Percentiles rank a stretch among this genome's conserved stretches.
Evolutionary conservation across 441 rosid genomes (phyloP).

Genomic region (Aquilaria agallochum): DNA sequence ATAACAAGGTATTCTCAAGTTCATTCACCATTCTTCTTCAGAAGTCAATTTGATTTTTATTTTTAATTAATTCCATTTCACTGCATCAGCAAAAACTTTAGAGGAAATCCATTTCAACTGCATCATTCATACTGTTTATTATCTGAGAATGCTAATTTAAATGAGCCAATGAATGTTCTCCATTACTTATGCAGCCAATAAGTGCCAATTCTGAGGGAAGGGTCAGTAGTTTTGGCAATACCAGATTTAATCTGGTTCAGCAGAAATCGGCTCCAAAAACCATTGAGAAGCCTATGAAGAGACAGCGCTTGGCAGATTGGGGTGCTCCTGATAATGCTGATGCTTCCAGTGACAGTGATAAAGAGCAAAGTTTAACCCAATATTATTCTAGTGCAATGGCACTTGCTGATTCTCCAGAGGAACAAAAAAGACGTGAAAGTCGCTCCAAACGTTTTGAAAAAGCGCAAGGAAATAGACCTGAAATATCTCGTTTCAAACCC

Average conservation of each 20-base stretch:
- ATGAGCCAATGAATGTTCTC: slow-evolving; percentile 11
- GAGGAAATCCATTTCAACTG: too few relatives aligned
- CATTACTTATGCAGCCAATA: slow-evolving; percentile 34
- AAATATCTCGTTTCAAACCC: slow-evolving; percentile 46
- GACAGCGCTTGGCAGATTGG: slow-evolving; percentile 60
- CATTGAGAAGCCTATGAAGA: slow-evolving; percentile 72
- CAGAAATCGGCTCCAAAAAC: slow-evolving; percentile 49
- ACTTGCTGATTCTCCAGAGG: slow-evolving; percentile 75
- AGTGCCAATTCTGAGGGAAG: slow-evolving; percentile 44
- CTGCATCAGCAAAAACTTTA: too few relatives aligned
- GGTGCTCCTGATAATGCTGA: slow-evolving; percentile 56
- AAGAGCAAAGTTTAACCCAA: slow-evolving; percentile 65
- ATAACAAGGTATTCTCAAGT: slow-evolving; percentile 51
- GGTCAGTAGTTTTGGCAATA: slow-evolving; percentile 39
- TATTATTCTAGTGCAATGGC: slow-evolving; percentile 75
- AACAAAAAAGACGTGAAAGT: slow-evolving; percentile 87
- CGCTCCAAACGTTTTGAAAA: slow-evolving; percentile 94
- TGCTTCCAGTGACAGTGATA: slow-evolving; percentile 94
- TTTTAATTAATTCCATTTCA: not conserved
- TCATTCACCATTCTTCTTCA: slow-evolving; percentile 13
- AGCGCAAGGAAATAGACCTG: slow-evolving; percentile 61
- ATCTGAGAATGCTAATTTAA: slow-evolving; percentile 3
- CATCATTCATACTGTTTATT: not conserved
- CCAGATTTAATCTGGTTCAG: slow-evolving; percentile 32
- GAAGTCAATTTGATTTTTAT: slow-evolving; percentile 7